Conservation (phyloP, 1,284 basidiomycete species). For the Irpex sp. region DNA sequence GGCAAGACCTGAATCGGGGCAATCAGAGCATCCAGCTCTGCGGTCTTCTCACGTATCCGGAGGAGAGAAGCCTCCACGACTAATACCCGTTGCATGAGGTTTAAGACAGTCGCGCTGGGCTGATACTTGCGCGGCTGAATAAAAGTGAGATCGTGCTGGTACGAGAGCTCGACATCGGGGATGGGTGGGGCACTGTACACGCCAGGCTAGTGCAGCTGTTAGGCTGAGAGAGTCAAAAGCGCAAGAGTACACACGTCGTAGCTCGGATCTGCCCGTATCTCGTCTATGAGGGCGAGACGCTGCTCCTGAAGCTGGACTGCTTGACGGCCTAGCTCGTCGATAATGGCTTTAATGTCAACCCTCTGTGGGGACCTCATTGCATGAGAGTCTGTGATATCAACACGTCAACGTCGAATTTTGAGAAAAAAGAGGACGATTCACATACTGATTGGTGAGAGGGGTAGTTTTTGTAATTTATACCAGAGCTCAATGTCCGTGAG, state of each 20-base stretch:
- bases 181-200: neutral
- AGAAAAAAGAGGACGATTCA: too few species aligned
- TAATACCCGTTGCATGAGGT: constrained; percentile 4
- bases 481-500: too few species aligned
- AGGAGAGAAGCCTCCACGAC: constrained; percentile 6
- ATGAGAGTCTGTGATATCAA: neutral
- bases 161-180: neutral
- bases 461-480: too few species aligned
- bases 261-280: constrained; percentile 12
- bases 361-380: constrained; percentile 7
- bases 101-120: neutral
- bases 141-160: neutral
- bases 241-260: constrained; percentile 6
- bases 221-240: neutral
- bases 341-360: constrained; percentile 13
- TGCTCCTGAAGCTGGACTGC: constrained; percentile 12
- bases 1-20: constrained; percentile 11
- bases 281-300: constrained; percentile 9
- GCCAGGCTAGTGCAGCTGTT: neutral
- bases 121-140: neutral
- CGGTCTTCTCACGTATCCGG: constrained; percentile 9
- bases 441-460: too few species aligned
- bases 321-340: constrained; percentile 13
- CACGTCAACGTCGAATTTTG: too few species aligned
- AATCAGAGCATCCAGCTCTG: constrained; percentile 9